phyloP scores from a whole-genome alignment of 2,329 filamentous ascomycete genomes.

The Chaetoscypha palmicola region DNA sequence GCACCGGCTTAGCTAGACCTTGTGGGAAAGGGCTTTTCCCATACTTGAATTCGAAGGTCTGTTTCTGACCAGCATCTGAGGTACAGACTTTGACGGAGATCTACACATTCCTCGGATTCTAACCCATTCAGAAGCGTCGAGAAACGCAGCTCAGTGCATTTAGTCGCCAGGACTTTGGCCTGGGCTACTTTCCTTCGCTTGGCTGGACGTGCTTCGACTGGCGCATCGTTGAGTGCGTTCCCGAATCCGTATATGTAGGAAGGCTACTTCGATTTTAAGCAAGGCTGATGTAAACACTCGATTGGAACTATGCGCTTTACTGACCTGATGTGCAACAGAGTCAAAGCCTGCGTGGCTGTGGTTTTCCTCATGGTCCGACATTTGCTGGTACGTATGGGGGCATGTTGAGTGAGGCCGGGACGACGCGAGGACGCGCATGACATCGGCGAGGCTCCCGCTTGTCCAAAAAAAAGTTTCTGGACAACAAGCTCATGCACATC shows the following conservation, averaged over 20 bases:
- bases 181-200: slow-evolving; percentile 33
- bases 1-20: background rate
- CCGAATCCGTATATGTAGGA: slow-evolving; percentile 32
- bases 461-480: slow-evolving; percentile 14
- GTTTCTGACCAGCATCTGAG: slow-evolving; percentile 57
- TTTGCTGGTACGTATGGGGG: slow-evolving; percentile 14
- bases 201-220: slow-evolving; percentile 23
- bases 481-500: slow-evolving; percentile 5
- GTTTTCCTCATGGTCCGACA: slow-evolving; percentile 27
- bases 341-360: slow-evolving; percentile 26
- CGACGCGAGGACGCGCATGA: slow-evolving; percentile 16
- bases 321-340: slow-evolving; percentile 30
- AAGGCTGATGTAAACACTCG: background rate
- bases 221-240: slow-evolving; percentile 13
- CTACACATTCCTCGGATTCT: slow-evolving; percentile 43
- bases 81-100: slow-evolving; percentile 53
- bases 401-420: background rate
- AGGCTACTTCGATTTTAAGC: slow-evolving; percentile 22
- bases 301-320: background rate
- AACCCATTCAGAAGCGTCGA: slow-evolving; percentile 43
- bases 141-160: slow-evolving; percentile 12
- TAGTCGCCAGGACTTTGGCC: too few species aligned
- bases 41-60: slow-evolving; percentile 55
- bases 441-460: slow-evolving; percentile 9
- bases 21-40: slow-evolving; percentile 27